Conservation (phyloP, 371 early-diverging fungal genomes). For the Entomophthora muscae region DNA sequence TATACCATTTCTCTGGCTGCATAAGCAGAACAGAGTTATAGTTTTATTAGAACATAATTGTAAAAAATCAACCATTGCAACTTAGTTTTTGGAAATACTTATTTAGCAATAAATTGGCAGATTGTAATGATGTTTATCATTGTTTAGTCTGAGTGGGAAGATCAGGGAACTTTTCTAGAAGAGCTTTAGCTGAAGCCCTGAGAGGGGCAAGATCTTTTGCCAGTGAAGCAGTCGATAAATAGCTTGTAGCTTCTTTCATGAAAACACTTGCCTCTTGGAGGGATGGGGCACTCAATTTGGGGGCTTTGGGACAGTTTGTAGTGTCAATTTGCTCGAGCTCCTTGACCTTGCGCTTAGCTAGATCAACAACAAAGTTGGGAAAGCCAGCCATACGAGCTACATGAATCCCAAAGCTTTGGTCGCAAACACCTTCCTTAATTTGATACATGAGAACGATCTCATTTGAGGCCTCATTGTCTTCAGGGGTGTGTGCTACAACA, state of each 20-base stretch:
- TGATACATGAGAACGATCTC: constrained; percentile 78
- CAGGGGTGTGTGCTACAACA: constrained; percentile 51
- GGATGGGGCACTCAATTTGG: not conserved
- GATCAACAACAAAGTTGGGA: constrained; percentile 57
- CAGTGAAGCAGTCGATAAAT: not conserved
- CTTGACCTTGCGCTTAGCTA: constrained; percentile 9
- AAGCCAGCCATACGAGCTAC: constrained; percentile 94
- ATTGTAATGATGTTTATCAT: too few species aligned
- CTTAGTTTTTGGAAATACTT: too few species aligned
- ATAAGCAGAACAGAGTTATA: too few species aligned
- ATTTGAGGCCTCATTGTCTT: not conserved
- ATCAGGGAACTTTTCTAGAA: too few species aligned
- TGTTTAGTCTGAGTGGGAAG: too few species aligned
- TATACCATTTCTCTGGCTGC: too few species aligned
- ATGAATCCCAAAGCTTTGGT: constrained; percentile 97
- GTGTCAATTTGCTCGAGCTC: constrained; percentile 1
- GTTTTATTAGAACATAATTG: too few species aligned
- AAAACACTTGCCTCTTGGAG: not conserved
- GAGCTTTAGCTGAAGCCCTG: too few species aligned
- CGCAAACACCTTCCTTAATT: constrained; percentile 71
- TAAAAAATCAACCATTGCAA: too few species aligned
- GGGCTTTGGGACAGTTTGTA: not conserved
- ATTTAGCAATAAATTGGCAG: too few species aligned
- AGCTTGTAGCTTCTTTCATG: not conserved
- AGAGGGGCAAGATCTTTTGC: too few species aligned